Base-by-base conservation (phyloP, 371 early-diverging fungal genomes). In the Paraphysoderma sedebokerense region DNA sequence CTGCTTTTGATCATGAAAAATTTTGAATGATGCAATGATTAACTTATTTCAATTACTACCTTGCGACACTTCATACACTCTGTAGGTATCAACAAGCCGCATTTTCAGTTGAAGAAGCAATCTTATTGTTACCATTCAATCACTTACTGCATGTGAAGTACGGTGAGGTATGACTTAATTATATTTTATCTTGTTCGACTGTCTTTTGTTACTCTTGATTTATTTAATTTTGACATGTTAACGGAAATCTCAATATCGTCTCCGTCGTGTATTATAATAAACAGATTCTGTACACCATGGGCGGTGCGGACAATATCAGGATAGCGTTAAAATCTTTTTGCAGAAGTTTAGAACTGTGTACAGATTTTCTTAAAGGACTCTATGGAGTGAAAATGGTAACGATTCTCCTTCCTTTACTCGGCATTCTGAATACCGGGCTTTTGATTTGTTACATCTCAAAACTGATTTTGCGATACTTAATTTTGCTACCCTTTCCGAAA, bases 71-170 rank as follows among this genome's bases (percentile, higher is more conserved):
- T 15, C 15, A 24, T 19, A 19, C 26, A n/a, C 11, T 22, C 20
- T 33, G 19, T 41, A 69, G 72, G 52, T 71, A 70, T 49, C 55
- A 76, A 39, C 88, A 88, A 58, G 90, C 95, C 2, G 81, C 81
- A 15, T 89, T 79, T 58, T 86, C 86, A 52, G 61, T 83, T 39
- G 92, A 93, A 58, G 95, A 93, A 60, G 60, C 85, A 26, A 68
- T 93, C 44, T 46, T 91, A 46, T 72, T 82, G 28, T 77, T 81
- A 47, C 88, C 91, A 6, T 68, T 69, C 41, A 79, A 83, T 59
- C 89, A 87, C 49, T 74, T 87, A 36, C 79, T 71, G 58, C 77
- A 84, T 47, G 67, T 85, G 38, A 83, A 85, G 46, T 90, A 88
- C 52, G 95, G 91, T 17, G 92, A 89, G 48, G 61, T 56, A 44